Base-by-base conservation (phyloP, 805 yeast genomes). In the Wickerhamiella domercqiae region DNA sequence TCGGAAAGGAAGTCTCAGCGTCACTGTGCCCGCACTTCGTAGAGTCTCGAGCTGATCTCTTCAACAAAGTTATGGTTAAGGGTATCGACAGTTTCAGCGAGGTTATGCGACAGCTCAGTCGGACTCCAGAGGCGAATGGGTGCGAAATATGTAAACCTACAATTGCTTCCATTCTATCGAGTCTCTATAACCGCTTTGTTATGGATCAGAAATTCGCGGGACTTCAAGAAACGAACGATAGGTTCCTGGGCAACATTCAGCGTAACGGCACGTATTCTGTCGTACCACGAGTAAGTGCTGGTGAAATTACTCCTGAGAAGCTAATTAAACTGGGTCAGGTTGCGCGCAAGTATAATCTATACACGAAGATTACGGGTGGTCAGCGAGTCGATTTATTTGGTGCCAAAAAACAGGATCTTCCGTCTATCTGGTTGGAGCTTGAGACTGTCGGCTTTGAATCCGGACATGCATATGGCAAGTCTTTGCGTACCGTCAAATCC, bases 101-200 rank as follows among this genome's bases (percentile, higher is more conserved):
- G 25, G 57, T 59, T 18, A 56, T 59, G 60, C 25, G 37, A 24
- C 39, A 53, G 16, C 42, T 56, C 22, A 56, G 61, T 15, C 38
- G 41, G 1, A 46, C 41, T 25, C 55, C 56, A 1, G 50, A 44
- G 1, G 47, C 58, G n/a, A 47, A 48, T 7, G 62, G 63, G 7
- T 59, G 63, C 46, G 63, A 59, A 36, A 51, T 59, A 19, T 59
- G 63, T 45, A 59, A 57, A 35, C 62, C 63, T 5, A 53, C 59
- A 4, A 46, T 58, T 42, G 63, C 59, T 4, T 57, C 62, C 5
- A 59, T 58, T 18, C 43, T 59, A n/a, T 49, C 61, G 3, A 55
- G 61, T 18, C 43, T 59, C 17, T 58, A 47, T 44, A 57, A 57
- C 43, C 50, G 53, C 22, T 57, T 54, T 32, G 45, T 59, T 20